Evolutionary conservation across 2,329 filamentous ascomycete species (phyloP), one percentile per base, ranked within the genome.

Genomic region (Aspergillus niger): DNA sequence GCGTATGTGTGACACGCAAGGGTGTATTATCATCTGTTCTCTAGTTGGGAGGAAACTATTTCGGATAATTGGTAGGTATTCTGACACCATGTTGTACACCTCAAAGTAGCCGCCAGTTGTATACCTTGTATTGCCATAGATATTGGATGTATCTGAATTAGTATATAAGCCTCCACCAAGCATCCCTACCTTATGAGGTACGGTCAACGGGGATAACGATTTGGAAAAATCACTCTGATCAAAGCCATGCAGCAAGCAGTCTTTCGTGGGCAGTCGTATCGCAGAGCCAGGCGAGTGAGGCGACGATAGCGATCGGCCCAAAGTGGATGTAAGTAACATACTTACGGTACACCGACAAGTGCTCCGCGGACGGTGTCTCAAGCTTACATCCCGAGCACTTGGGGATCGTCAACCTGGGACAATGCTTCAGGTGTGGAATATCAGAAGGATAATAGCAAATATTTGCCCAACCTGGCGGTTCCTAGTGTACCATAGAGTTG

Each of bases 401-500:
- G 32, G 17, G 20, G 13, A 3, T 15, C 41, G n/a, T 44, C 41
- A 44, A 15, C 5, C 41, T 24, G 41, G 41, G 22, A 44, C 11
- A 44, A 11, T 22, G 22, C 41, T 22, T 13, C 41, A 13, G 41
- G 13, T 13, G 11, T 24, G 41, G 5, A 13, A 24, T 22, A 7
- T 24, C 20, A 2, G 5, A 20, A 44, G 11, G 3, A 15, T 15
- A 24, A 44, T 50, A 20, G 32, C 32, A 36, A 1, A 15, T 36
- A 36, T 15, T 13, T 15, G 11, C 32, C 47, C n/a, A 15, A 50
- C 28, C 26, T 10, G 28, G n/a, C 26, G 11, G 11, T 36, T n/a
- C 17, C 39, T 47, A 55, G 53, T 39, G 53, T 55, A 55, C 53
- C 53, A 47, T 17, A 47, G 15, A 28, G 41, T 20, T 15, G 47